These are phyloP conservation scores for Daedaleopsis sinensis DNA, from an alignment of 768 basidiomycete species.

Conservation along the genomic window DNA sequence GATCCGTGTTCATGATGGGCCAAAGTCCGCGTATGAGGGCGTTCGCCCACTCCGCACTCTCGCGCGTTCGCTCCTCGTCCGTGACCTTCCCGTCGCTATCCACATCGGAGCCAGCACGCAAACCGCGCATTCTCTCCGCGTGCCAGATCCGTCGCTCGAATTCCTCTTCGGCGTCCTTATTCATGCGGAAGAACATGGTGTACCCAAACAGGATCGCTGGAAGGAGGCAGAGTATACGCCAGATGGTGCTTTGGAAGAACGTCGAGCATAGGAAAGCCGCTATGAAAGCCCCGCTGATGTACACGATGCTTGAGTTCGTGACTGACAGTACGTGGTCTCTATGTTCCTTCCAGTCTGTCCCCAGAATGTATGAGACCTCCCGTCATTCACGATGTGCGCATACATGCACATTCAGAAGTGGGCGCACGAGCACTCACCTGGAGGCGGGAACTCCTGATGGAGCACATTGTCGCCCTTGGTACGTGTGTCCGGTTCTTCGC, in stretches of 20 bases:
- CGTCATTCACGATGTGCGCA: background rate
- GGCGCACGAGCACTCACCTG: constrained; percentile 23
- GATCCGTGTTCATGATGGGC: constrained; percentile 74
- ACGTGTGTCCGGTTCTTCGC: constrained; percentile 28
- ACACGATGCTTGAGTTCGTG: constrained; percentile 22
- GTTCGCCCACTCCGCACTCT: constrained; percentile 69
- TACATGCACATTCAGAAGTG: background rate
- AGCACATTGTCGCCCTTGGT: constrained; percentile 34
- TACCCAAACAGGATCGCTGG: constrained; percentile 27
- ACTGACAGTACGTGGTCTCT: constrained; percentile 21
- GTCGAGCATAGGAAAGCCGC: constrained; percentile 21
- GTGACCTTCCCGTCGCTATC: constrained; percentile 32
- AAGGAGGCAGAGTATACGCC: constrained; percentile 20
- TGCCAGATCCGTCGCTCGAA: constrained; percentile 37
- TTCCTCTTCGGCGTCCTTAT: constrained; percentile 25
- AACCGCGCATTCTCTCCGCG: constrained; percentile 35
- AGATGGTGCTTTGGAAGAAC: constrained; percentile 15
- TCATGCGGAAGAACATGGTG: constrained; percentile 27
- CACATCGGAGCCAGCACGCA: constrained; percentile 30
- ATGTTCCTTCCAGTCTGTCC: constrained; percentile 32
- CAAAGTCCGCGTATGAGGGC: constrained; percentile 61
- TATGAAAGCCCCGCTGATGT: constrained; percentile 25
- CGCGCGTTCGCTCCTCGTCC: constrained; percentile 32
- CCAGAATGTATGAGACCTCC: background rate
- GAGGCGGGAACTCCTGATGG: constrained; percentile 32